Conservation (phyloP, 768 basidiomycete species). For the Hypholoma sublateritium region DNA sequence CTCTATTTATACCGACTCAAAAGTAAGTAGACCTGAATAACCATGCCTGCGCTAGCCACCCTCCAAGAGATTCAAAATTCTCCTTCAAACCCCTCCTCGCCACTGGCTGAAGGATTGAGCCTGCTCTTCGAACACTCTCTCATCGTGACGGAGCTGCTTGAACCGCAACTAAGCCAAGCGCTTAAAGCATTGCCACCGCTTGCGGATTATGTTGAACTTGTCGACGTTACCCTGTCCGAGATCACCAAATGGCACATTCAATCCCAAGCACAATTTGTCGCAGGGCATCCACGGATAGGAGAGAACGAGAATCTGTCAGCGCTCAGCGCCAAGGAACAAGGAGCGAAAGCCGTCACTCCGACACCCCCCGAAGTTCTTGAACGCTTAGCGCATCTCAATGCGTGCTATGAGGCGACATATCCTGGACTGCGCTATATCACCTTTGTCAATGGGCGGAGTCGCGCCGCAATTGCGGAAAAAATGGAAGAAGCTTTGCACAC, state of each 20-base stretch:
- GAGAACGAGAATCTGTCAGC: conserved; percentile 73
- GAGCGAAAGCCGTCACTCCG: conserved; percentile 40
- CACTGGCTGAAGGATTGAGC: conserved; percentile 33
- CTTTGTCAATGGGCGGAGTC: conserved; percentile 84
- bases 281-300: conserved; percentile 88
- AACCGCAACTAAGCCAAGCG: conserved; percentile 45
- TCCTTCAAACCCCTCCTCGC: conserved; percentile 31
- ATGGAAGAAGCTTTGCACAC: conserved; percentile 69
- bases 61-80: conserved; percentile 31
- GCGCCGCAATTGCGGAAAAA: conserved; percentile 71
- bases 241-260: conserved; percentile 53
- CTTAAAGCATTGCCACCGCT: conserved; percentile 26
- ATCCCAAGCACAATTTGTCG: conserved; percentile 64
- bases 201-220: conserved; percentile 51
- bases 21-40: not conserved
- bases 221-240: conserved; percentile 49
- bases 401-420: conserved; percentile 70
- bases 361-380: conserved; percentile 76
- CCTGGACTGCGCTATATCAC: conserved; percentile 86
- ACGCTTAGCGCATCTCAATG: conserved; percentile 74
- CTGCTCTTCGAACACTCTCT: conserved; percentile 67
- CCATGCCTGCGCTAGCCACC: conserved; percentile 32
- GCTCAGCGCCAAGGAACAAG: conserved; percentile 82
- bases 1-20: no score
- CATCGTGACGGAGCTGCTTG: conserved; percentile 49